These are phyloP conservation scores for Wickerhamomyces bovis DNA, from an alignment of 805 yeast species.

Conservation along the genomic window DNA sequence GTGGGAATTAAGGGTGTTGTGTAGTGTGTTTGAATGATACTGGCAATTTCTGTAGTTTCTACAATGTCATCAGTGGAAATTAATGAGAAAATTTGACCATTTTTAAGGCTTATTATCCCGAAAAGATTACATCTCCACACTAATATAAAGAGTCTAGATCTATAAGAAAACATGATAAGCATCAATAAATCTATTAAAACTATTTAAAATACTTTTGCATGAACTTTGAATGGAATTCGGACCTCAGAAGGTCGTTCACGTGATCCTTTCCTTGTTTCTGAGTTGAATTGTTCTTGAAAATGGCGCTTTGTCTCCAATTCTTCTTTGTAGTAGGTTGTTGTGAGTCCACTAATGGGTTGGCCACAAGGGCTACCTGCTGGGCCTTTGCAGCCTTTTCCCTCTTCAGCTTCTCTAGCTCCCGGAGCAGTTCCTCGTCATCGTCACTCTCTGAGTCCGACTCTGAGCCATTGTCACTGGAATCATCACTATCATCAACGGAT, in stretches of 20 bases:
- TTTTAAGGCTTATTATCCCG: no score
- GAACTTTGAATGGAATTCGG: conserved; percentile 19
- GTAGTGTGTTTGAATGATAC: background rate
- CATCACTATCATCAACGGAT: conserved; percentile 21
- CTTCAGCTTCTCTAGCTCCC: conserved; percentile 34
- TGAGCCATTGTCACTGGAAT: conserved; percentile 23
- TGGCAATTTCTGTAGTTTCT: no score
- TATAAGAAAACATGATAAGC: background rate
- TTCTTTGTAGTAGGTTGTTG: conserved; percentile 10
- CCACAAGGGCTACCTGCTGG: conserved; percentile 10
- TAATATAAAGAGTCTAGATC: background rate
- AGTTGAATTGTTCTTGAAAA: conserved; percentile 22
- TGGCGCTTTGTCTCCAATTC: conserved; percentile 30
- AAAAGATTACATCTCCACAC: background rate
- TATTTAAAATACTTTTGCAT: conserved; percentile 18
- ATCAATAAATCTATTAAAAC: background rate
- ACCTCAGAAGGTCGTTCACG: conserved; percentile 25
- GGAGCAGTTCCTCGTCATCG: conserved; percentile 29
- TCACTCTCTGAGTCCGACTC: conserved; percentile 29
- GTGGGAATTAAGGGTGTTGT: no score
- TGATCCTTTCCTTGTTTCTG: conserved; percentile 21
- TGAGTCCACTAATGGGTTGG: conserved; percentile 23
- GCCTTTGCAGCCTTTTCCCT: conserved; percentile 27
- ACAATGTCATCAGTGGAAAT: no score
- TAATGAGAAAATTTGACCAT: no score